Conservation (phyloP, 495 filamentous ascomycete species). For the Penicillium arizonense region DNA sequence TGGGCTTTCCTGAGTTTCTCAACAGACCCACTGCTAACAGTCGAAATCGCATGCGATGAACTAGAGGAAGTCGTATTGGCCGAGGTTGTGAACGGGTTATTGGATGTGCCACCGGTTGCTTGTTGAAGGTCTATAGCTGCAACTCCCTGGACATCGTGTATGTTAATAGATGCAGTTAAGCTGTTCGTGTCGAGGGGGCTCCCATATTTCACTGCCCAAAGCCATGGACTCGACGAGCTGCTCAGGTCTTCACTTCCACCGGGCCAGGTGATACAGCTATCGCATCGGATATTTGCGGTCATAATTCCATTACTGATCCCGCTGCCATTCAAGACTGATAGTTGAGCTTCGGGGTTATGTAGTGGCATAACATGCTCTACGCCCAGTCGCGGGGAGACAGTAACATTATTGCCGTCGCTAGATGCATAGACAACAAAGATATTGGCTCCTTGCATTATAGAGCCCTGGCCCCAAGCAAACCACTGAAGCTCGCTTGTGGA, state of each 20-base stretch:
- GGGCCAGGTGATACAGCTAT: conserved; percentile 56
- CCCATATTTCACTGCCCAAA: conserved; percentile 64
- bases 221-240: conserved; percentile 53
- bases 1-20: conserved; percentile 26
- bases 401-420: conserved; percentile 48
- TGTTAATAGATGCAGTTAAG: conserved; percentile 43
- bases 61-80: neutral
- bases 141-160: conserved; percentile 52
- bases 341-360: conserved; percentile 45
- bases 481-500: conserved; percentile 60
- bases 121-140: conserved; percentile 12
- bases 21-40: too few species aligned
- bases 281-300: conserved; percentile 62
- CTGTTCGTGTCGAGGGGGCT: conserved; percentile 53
- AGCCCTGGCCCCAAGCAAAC: conserved; percentile 65
- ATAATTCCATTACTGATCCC: conserved; percentile 53
- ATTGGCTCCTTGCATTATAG: conserved; percentile 58
- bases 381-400: conserved; percentile 59
- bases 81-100: conserved; percentile 56
- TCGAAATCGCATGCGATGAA: neutral
- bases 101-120: conserved; percentile 33
- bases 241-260: conserved; percentile 45
- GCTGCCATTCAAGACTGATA: conserved; percentile 60
- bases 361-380: conserved; percentile 52
- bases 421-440: conserved; percentile 71